Evolutionary conservation across 768 basidiomycete genomes (phyloP).

Genomic region (Macrocybe gigantea): DNA sequence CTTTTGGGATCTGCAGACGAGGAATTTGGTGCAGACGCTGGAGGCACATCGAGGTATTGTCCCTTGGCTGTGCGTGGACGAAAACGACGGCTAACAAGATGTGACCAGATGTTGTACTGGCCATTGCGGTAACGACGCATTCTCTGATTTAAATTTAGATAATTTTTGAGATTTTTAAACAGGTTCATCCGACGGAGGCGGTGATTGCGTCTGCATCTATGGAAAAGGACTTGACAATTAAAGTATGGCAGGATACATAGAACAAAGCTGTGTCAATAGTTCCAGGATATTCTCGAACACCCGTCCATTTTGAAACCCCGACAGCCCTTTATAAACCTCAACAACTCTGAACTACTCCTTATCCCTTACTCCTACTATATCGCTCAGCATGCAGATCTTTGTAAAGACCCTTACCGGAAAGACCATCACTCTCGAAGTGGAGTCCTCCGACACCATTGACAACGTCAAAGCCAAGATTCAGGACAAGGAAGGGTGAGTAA

Average conservation of each 20-base stretch:
- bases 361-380: slow-evolving; percentile 1
- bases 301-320: slow-evolving; percentile 4
- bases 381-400: slow-evolving; percentile 38
- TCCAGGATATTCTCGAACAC: not conserved
- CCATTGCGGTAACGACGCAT: slow-evolving; percentile 56
- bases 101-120: slow-evolving; percentile 57
- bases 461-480: slow-evolving; percentile 81
- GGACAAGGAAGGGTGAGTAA: slow-evolving; percentile 74
- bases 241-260: slow-evolving; percentile 65
- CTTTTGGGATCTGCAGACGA: slow-evolving; percentile 85
- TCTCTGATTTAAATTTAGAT: slow-evolving; percentile 5
- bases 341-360: not conserved
- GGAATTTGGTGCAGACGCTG: slow-evolving; percentile 67
- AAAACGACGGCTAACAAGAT: slow-evolving; percentile 1
- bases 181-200: slow-evolving; percentile 54
- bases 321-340: slow-evolving; percentile 3
- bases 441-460: slow-evolving; percentile 66
- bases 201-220: slow-evolving; percentile 87
- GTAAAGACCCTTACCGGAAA: slow-evolving; percentile 62
- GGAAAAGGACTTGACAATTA: slow-evolving; percentile 84
- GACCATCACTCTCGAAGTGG: slow-evolving; percentile 73
- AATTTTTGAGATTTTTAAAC: slow-evolving; percentile 39
- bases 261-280: not conserved
- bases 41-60: slow-evolving; percentile 74
- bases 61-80: slow-evolving; percentile 1